These are phyloP conservation scores for Tylopilus felleus DNA, from an alignment of 768 basidiomycete species.

Conservation along the genomic window DNA sequence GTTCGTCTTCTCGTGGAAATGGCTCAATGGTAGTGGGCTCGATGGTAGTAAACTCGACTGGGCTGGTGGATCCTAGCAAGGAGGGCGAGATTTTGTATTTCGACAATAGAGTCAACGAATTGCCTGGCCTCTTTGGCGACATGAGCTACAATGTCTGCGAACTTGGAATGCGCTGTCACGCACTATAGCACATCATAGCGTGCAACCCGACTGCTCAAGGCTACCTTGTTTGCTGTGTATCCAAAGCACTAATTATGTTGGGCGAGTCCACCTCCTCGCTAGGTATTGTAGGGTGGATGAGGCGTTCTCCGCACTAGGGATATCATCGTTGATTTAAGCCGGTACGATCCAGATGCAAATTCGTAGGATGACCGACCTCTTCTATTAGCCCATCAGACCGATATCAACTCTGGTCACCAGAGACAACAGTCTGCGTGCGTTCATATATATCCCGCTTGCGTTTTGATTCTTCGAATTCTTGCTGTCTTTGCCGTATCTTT, in stretches of 20 bases:
- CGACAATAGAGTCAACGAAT: background rate
- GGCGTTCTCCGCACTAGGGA: background rate
- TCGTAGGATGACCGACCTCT: constrained; percentile 1
- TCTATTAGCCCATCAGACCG: background rate
- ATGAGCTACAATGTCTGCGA: constrained; percentile 9
- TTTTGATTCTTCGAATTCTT: constrained; percentile 57
- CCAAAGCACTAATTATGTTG: constrained; percentile 1
- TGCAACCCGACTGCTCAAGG: background rate
- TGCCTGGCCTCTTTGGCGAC: background rate
- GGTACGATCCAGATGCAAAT: background rate
- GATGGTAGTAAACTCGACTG: too few species aligned
- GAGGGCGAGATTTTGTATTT: background rate
- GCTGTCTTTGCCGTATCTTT: constrained; percentile 67
- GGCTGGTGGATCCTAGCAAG: background rate
- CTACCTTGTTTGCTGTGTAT: constrained; percentile 1
- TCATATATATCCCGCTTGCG: constrained; percentile 68
- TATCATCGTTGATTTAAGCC: background rate
- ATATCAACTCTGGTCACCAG: constrained; percentile 17
- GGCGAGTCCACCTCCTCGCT: background rate
- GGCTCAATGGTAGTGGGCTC: too few species aligned
- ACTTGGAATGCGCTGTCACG: constrained; percentile 6
- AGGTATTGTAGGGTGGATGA: background rate
- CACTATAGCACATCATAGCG: constrained; percentile 11
- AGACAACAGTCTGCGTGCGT: constrained; percentile 37
- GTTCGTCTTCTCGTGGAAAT: too few species aligned